Conservation (phyloP, 495 filamentous ascomycete species). For the Neurospora tetraspora region DNA sequence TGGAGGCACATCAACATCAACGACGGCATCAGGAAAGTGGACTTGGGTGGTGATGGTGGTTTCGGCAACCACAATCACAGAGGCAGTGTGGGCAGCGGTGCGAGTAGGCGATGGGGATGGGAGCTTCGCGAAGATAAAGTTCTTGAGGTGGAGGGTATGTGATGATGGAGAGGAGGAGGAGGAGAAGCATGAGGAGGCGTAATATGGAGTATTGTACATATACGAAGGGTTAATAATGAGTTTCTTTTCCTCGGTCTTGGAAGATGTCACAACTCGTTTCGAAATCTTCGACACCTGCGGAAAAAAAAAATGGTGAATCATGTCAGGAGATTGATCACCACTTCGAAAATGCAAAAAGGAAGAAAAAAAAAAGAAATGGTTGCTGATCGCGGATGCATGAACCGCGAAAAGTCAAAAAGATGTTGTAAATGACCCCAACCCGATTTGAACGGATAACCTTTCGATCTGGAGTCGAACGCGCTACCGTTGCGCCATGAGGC, state of each 20-base stretch:
- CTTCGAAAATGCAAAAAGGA: background rate
- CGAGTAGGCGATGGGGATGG: background rate
- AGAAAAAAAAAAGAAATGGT: background rate
- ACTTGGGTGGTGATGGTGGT: background rate
- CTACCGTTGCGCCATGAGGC: slow-evolving; percentile 29
- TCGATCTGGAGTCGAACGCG: slow-evolving; percentile 38
- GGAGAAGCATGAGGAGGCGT: background rate
- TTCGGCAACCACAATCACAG: background rate
- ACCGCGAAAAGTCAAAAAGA: background rate
- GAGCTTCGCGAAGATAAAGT: background rate
- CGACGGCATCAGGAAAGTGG: background rate
- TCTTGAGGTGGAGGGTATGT: background rate
- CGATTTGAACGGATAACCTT: slow-evolving; percentile 36
- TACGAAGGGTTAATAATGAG: background rate
- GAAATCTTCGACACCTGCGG: background rate
- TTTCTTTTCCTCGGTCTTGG: background rate
- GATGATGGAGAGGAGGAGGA: background rate
- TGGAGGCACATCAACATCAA: background rate
- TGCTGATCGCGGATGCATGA: background rate
- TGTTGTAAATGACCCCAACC: slow-evolving; percentile 6
- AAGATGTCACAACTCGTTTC: background rate
- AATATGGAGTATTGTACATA: background rate
- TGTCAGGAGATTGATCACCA: background rate
- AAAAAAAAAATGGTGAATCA: background rate
- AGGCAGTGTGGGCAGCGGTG: background rate